These are phyloP conservation scores for Rhododendron henanense DNA, from an alignment of 148 eudicot genomes.

Conservation along the genomic window DNA sequence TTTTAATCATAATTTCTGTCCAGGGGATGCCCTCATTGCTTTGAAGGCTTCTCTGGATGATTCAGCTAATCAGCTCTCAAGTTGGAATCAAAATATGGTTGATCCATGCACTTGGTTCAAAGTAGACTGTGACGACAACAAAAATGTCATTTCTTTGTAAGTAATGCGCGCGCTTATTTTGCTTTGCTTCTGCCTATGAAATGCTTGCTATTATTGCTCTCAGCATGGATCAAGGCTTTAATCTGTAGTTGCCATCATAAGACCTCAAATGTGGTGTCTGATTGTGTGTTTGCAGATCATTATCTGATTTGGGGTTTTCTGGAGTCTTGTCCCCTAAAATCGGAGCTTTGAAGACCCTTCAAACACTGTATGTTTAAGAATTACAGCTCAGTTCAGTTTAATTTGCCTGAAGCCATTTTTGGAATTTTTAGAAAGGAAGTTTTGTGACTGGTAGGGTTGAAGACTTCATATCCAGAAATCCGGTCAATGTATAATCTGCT, in stretches of 20 bases:
- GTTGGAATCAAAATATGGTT: slow-evolving; percentile 77
- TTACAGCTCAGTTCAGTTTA: not conserved
- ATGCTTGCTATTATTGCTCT: not conserved
- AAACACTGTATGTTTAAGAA: slow-evolving; percentile 58
- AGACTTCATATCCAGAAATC: not conserved
- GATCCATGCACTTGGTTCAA: slow-evolving; percentile 94
- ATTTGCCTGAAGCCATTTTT: not conserved
- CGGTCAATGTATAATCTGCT: not conserved
- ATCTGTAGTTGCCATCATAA: not conserved
- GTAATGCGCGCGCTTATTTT: slow-evolving; percentile 20
- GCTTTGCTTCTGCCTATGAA: not conserved
- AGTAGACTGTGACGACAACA: slow-evolving; percentile 53
- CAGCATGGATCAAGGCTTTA: slow-evolving; percentile 2
- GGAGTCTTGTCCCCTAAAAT: slow-evolving; percentile 65
- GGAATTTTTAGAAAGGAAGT: not conserved
- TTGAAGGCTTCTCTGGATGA: slow-evolving; percentile 64
- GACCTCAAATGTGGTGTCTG: not conserved
- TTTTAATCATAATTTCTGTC: slow-evolving; percentile 8
- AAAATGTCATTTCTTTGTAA: slow-evolving; percentile 64
- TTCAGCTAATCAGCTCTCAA: slow-evolving; percentile 55
- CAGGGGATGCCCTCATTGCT: slow-evolving; percentile 68
- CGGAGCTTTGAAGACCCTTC: slow-evolving; percentile 49
- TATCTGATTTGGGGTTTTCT: slow-evolving; percentile 75
- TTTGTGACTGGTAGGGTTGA: not conserved
- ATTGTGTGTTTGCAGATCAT: slow-evolving; percentile 45